Percentiles rank a stretch among this genome's conserved stretches.
Conservation (phyloP, 306 rosid genomes). For the Notholithocarpus densiflorus region DNA sequence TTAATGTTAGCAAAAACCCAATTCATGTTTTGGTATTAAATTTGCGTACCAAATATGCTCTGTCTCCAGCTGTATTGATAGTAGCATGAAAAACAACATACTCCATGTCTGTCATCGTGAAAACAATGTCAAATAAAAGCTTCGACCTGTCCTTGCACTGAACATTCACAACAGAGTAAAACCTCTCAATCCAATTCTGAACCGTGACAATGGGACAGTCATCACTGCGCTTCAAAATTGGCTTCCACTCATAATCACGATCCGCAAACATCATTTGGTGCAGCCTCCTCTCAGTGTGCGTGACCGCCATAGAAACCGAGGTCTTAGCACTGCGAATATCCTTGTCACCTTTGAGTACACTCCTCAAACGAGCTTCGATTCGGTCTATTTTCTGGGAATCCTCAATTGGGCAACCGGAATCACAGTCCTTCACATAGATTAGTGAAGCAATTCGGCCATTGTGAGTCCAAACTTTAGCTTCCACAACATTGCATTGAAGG, state of each 20-base stretch:
- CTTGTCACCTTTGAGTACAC: constrained; percentile 78
- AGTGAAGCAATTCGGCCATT: constrained; percentile 90
- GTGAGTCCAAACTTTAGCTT: constrained; percentile 93
- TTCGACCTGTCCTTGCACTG: constrained; percentile 82
- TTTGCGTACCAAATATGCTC: constrained; percentile 58
- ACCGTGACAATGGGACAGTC: constrained; percentile 57
- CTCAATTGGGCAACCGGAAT: constrained; percentile 65
- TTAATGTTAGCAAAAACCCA: not conserved
- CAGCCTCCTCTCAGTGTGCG: constrained; percentile 78
- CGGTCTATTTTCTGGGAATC: constrained; percentile 60
- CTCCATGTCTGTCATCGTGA: constrained; percentile 90
- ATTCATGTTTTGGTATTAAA: not conserved
- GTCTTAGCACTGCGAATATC: constrained; percentile 81
- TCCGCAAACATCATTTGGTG: constrained; percentile 95
- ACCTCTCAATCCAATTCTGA: constrained; percentile 80
- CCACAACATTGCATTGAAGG: constrained; percentile 85
- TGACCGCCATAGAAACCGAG: constrained; percentile 56
- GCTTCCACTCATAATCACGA: constrained; percentile 75
- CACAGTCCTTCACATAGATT: constrained; percentile 58
- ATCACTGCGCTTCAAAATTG: constrained; percentile 40
- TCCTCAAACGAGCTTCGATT: constrained; percentile 71
- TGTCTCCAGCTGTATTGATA: constrained; percentile 48
- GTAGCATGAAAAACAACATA: constrained; percentile 93
- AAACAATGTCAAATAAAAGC: constrained; percentile 75
- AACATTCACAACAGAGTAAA: constrained; percentile 77